Evolutionary conservation across 768 basidiomycete genomes (phyloP), one percentile per base, ranked within the genome.

Genomic region (Lentinus tigrinus): DNA sequence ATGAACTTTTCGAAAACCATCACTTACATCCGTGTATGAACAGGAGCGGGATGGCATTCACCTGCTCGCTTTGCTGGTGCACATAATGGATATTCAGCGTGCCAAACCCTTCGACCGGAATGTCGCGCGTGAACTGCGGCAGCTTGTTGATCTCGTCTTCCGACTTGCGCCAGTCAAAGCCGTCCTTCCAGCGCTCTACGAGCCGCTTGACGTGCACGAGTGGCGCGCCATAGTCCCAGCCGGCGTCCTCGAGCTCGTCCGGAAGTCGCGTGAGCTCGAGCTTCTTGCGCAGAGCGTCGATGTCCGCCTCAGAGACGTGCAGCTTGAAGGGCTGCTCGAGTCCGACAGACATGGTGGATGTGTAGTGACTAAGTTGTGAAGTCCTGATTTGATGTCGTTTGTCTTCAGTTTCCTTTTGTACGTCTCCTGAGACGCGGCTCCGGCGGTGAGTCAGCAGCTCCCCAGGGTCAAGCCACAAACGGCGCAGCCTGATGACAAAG

Each of bases 21-120:
- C 3, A 72, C 75, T 27, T 55, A 77, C 85, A 87, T 38, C 85
- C 85, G 56, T 87, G 85, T 14, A 85, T 75, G 60, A 82, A 86
- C 36, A 87, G 69, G 17, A 88, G 66, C n/a, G 48, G 48, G 3
- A 49, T 37, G 6, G 48, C 48, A 21, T 17, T 31, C 19, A 43
- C 56, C 16, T 61, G 49, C n/a, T 60, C 56, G 63, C 83, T 84
- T 66, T 71, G 75, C 69, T 81, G 73, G 65, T 85, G 84, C 16
- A 49, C 34, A 52, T 83, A 87, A 60, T 88, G 85, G 7, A 85
- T 77, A 57, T 81, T 78, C 46, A 85, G 70, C 3, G 71, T 66
- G 0, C 77, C 82, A 53, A 78, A 78, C 2, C 73, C 75, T 9
- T 78, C 78, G 2, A 85, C 77, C 1, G 73, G 67, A 27, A 87